Evolutionary conservation across 805 yeast species (phyloP).

Genomic region (Metschnikowia colocasiae): DNA sequence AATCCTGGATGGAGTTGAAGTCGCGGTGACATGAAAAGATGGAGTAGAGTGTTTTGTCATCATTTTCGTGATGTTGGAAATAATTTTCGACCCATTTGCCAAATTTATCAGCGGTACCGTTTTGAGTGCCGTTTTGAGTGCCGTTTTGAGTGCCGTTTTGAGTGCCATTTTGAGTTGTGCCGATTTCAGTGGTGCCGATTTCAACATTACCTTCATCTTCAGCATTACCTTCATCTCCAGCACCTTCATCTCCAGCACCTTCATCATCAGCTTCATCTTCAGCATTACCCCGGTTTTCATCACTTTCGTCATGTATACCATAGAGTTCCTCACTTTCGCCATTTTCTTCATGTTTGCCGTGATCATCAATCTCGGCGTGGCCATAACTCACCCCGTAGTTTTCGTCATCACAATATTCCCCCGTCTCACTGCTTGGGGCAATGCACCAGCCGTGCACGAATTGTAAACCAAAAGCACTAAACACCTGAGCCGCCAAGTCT

Average conservation of each 20-base stretch:
- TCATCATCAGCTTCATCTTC: neutral
- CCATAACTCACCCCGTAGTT: neutral
- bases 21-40: conserved; percentile 25
- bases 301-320: neutral
- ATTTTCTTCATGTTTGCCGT: neutral
- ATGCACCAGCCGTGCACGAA: conserved; percentile 84
- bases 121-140: too few relatives aligned
- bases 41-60: conserved; percentile 20
- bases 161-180: too few relatives aligned
- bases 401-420: neutral
- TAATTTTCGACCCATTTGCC: too few relatives aligned
- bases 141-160: too few relatives aligned
- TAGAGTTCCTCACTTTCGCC: neutral
- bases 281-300: neutral
- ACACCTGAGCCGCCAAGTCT: conserved; percentile 53
- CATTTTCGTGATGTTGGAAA: neutral
- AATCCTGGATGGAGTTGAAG: conserved; percentile 57
- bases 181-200: too few relatives aligned
- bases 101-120: too few relatives aligned
- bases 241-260: too few relatives aligned
- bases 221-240: too few relatives aligned
- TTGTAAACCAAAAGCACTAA: conserved; percentile 54
- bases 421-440: neutral
- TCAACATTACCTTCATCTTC: too few relatives aligned
- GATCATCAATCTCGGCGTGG: neutral